A percentile compares a stretch with the other conserved stretches of the same genome.
Evolutionary conservation across 805 yeast genomes (phyloP).

Genomic region (Vanderwaltozyma yarrowii): DNA sequence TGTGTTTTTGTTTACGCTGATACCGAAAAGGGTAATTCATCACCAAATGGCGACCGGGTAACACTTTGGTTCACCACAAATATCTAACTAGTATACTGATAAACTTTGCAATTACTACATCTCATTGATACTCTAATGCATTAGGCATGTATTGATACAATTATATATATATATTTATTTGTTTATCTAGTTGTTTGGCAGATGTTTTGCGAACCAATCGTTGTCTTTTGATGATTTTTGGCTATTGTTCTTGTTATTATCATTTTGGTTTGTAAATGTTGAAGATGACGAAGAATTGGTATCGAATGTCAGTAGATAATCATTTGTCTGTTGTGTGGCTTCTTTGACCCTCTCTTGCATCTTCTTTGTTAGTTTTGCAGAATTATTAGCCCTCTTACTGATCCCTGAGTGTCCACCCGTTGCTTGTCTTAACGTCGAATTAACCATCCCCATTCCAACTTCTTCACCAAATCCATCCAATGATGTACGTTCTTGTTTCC

Average conservation of each 20-base stretch:
- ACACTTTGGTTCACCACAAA: too few relatives aligned
- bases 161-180: too few relatives aligned
- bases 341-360: slow-evolving; percentile 40
- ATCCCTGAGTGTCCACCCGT: slow-evolving; percentile 15
- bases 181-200: too few relatives aligned
- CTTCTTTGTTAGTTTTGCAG: slow-evolving; percentile 50
- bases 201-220: too few relatives aligned
- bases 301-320: slow-evolving; percentile 5
- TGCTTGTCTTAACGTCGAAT: slow-evolving; percentile 11
- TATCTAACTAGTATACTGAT: too few relatives aligned
- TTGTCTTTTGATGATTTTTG: too few relatives aligned
- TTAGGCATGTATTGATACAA: too few relatives aligned
- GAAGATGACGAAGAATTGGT: too few relatives aligned
- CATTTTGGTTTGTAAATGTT: too few relatives aligned
- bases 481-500: slow-evolving; percentile 54
- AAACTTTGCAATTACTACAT: too few relatives aligned
- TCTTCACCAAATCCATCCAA: slow-evolving; percentile 69
- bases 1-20: background rate
- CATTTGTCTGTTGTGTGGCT: slow-evolving; percentile 15
- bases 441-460: slow-evolving; percentile 69
- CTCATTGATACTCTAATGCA: too few relatives aligned
- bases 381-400: slow-evolving; percentile 36
- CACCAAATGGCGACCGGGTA: background rate
- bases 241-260: too few relatives aligned
- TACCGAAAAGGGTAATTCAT: slow-evolving; percentile 1